Evolutionary conservation across 768 basidiomycete species (phyloP).

Genomic region (Leccinum subtestaceum): DNA sequence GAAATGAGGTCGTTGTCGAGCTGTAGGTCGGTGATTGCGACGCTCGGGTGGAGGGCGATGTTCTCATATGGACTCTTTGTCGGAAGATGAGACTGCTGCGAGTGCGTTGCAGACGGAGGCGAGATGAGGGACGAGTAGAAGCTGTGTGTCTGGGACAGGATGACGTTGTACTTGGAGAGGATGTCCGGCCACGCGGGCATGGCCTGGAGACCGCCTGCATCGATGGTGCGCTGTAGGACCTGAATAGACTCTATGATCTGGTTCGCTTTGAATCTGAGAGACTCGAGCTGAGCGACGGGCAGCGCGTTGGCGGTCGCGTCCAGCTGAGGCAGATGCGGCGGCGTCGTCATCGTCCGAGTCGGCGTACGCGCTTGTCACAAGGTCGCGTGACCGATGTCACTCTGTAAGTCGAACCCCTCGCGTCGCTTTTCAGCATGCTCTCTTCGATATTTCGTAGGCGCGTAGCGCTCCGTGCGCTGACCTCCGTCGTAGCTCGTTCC

Average conservation of each 20-base stretch:
- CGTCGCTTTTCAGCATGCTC: slow-evolving; percentile 5
- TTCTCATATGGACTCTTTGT: slow-evolving; percentile 49
- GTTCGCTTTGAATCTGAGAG: slow-evolving; percentile 69
- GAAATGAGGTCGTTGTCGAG: slow-evolving; percentile 74
- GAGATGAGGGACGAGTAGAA: slow-evolving; percentile 61
- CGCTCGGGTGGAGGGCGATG: slow-evolving; percentile 65
- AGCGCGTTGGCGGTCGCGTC: slow-evolving; percentile 37
- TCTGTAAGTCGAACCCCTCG: not conserved
- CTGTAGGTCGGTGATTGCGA: slow-evolving; percentile 57
- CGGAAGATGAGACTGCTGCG: slow-evolving; percentile 11
- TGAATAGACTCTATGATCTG: slow-evolving; percentile 80
- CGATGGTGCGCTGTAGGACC: slow-evolving; percentile 59
- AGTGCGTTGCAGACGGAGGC: slow-evolving; percentile 30
- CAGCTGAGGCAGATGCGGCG: not conserved
- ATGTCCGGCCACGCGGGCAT: slow-evolving; percentile 88
- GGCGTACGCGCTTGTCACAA: slow-evolving; percentile 6
- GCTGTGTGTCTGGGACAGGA: slow-evolving; percentile 79
- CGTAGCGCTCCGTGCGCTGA: not conserved
- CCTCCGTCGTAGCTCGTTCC: not conserved
- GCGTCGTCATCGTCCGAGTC: slow-evolving; percentile 1
- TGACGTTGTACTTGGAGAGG: slow-evolving; percentile 79
- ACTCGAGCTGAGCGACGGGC: slow-evolving; percentile 71
- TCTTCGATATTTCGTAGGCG: slow-evolving; percentile 18
- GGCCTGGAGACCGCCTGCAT: slow-evolving; percentile 49
- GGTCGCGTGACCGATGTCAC: slow-evolving; percentile 17